phyloP scores from a whole-genome alignment of 768 basidiomycete genomes.

The Boletus bicolor region DNA sequence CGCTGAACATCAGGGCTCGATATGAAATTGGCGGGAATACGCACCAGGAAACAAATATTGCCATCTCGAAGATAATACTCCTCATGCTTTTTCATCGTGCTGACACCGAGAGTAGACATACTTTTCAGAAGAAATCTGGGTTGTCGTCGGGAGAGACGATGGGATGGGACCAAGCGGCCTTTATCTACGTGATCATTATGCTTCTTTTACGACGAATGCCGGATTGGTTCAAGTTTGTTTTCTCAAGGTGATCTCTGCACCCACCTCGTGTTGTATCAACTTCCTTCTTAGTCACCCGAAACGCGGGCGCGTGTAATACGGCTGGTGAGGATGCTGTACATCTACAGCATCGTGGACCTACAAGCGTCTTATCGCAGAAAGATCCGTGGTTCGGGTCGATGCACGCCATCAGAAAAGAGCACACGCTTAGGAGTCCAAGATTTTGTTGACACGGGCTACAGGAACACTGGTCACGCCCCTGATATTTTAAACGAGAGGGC shows the following conservation, averaged over 20 bases:
- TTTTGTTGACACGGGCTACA: background rate
- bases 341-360: conserved; percentile 25
- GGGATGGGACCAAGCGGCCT: background rate
- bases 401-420: background rate
- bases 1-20: background rate
- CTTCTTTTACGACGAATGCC: conserved; percentile 5
- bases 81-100: conserved; percentile 21
- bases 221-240: background rate
- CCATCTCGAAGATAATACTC: conserved; percentile 54
- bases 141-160: background rate
- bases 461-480: background rate
- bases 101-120: conserved; percentile 11
- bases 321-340: background rate
- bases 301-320: background rate
- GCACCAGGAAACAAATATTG: conserved; percentile 52
- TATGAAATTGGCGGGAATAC: conserved; percentile 8
- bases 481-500: conserved; percentile 1
- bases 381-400: conserved; percentile 11
- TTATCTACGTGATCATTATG: conserved; percentile 13
- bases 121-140: background rate
- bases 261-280: conserved; percentile 7
- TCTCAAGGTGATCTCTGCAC: conserved; percentile 14
- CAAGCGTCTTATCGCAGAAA: conserved; percentile 15
- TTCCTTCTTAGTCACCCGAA: background rate
- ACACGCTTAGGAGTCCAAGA: background rate